Base-by-base conservation (phyloP, 805 yeast genomes). In the Saturnispora zaruensis region DNA sequence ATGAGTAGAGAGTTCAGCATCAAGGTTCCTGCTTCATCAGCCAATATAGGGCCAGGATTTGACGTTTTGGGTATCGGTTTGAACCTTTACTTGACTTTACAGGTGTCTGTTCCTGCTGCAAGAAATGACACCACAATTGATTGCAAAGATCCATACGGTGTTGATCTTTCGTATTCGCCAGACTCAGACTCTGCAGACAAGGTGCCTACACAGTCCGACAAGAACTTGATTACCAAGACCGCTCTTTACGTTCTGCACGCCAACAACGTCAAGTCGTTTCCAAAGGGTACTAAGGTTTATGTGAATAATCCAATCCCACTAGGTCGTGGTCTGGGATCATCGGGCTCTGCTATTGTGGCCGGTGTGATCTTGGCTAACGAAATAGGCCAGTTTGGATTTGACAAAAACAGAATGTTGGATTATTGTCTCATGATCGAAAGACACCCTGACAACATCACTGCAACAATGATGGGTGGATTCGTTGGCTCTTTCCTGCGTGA, bases 381-480 rank as follows among this genome's bases (percentile, higher is more conserved):
- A 56, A 74, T 90, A 32, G 96, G 93, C 36, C 73, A 78, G 46
- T 71, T 91, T 33, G 79, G 78, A 1, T 78, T 89, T 53, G 70
- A 82, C 45, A 90, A 85, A 67, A 82, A 79, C 59, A 76, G 98
- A 59, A 77, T 93, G 81, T 73, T 93, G 59, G 99, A 93, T 67
- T 93, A 86, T 72, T 88, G 96, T 66, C 75, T 93, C 59, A 87
- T 93, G 93, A 90, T 93, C 57, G 99, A 93, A 72, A 82, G 98
- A 65, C 99, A 93, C 62, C 99, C 99, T 33, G 99, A 93, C 69
- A 93, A 93, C 67, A 90, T 93, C 61, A 88, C 96, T 11, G 99
- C 99, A 30, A 96, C 99, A 34, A 88, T 93, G 96, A 84, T 90
- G 82, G 99, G 99, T 53, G 97, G 99, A 1, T 93, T 93, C 66